Conservation (phyloP, 2,329 filamentous ascomycete genomes). For the Sclerotinia glacialis region DNA sequence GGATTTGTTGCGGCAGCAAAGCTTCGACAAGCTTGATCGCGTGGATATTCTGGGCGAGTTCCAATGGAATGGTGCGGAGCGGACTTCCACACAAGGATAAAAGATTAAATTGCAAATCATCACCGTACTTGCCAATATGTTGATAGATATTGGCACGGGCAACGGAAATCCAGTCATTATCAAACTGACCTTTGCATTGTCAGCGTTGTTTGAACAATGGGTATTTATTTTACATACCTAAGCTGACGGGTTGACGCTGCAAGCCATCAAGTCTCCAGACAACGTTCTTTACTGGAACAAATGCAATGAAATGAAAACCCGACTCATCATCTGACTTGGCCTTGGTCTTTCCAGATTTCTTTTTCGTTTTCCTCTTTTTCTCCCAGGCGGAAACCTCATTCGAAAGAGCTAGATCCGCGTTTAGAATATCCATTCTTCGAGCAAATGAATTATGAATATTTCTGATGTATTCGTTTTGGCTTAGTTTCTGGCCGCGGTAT, state of each 20-base stretch:
- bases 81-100: constrained; percentile 71
- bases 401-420: constrained; percentile 63
- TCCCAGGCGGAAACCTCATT: constrained; percentile 46
- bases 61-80: constrained; percentile 39
- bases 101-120: constrained; percentile 71
- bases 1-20: constrained; percentile 42
- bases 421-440: constrained; percentile 73
- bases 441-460: constrained; percentile 86
- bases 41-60: constrained; percentile 46
- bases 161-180: constrained; percentile 63
- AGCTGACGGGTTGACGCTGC: constrained; percentile 63
- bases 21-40: constrained; percentile 43
- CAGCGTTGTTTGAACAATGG: background rate
- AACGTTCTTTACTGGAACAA: constrained; percentile 69
- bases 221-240: constrained; percentile 47
- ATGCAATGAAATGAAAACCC: constrained; percentile 85
- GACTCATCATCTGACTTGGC: constrained; percentile 53
- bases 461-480: constrained; percentile 72
- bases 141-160: constrained; percentile 62
- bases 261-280: constrained; percentile 91
- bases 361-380: constrained; percentile 42
- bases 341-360: constrained; percentile 42
- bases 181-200: constrained; percentile 28
- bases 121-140: constrained; percentile 66
- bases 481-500: constrained; percentile 72